phyloP scores from a whole-genome alignment of 163 green algal species.

The Coccomyxa subellipsoidea region DNA sequence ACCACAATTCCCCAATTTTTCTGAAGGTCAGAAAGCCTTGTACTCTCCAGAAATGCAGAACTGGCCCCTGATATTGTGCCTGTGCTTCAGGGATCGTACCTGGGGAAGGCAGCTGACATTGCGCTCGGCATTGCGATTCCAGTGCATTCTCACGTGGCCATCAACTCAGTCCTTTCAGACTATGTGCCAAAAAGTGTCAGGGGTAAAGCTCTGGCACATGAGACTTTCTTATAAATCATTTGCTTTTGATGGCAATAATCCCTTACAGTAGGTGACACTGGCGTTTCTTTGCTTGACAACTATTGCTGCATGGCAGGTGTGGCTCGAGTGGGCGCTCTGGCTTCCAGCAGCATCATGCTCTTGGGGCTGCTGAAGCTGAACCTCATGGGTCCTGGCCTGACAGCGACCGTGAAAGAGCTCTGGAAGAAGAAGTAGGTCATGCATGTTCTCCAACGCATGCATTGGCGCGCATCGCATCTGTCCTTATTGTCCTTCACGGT shows the following conservation, averaged over 20 bases:
- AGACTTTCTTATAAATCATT: neutral
- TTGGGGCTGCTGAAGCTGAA: slow-evolving; percentile 64
- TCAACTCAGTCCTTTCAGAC: slow-evolving; percentile 71
- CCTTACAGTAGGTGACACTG: neutral
- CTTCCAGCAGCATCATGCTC: slow-evolving; percentile 37
- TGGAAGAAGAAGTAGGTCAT: slow-evolving; percentile 28
- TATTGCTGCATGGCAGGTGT: slow-evolving; percentile 15
- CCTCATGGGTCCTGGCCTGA: slow-evolving; percentile 52
- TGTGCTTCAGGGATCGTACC: neutral
- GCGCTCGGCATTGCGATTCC: slow-evolving; percentile 59
- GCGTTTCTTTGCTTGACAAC: no score
- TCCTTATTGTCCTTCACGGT: no score
- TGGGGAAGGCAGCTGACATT: slow-evolving; percentile 40
- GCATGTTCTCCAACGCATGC: neutral
- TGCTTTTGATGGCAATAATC: neutral
- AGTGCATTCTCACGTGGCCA: slow-evolving; percentile 69
- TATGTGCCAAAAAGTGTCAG: slow-evolving; percentile 58
- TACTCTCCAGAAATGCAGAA: neutral
- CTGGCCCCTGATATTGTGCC: neutral
- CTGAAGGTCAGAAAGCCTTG: no score
- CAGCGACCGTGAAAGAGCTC: slow-evolving; percentile 44
- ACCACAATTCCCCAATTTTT: no score
- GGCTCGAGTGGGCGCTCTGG: slow-evolving; percentile 38
- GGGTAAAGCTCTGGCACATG: slow-evolving; percentile 32
- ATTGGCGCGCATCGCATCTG: no score